A percentile compares a stretch with the other conserved stretches of the same genome.
Evolutionary conservation across 2,329 filamentous ascomycete species (phyloP).

Genomic region (Neonectria coccinea): DNA sequence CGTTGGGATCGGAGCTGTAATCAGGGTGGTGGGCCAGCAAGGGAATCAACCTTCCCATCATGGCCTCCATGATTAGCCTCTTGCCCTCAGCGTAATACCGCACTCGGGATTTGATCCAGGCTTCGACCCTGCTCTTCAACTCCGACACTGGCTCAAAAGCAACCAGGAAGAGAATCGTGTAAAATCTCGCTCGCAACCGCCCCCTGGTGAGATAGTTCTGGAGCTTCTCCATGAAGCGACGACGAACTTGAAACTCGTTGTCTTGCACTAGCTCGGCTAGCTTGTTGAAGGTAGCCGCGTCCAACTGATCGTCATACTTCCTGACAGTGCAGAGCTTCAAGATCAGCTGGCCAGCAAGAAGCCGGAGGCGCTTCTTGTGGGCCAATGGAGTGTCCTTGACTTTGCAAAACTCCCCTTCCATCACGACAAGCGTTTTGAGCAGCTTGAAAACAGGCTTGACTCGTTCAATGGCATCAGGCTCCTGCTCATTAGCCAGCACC

Average conservation of each 20-base stretch:
- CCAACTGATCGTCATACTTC: slow-evolving; percentile 80
- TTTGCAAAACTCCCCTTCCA: slow-evolving; percentile 84
- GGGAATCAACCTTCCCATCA: slow-evolving; percentile 85
- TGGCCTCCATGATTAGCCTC: slow-evolving; percentile 79
- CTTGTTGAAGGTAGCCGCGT: slow-evolving; percentile 80
- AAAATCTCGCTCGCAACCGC: slow-evolving; percentile 80
- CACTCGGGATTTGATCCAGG: slow-evolving; percentile 88
- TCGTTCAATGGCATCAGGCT: slow-evolving; percentile 66
- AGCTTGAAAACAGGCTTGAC: slow-evolving; percentile 80
- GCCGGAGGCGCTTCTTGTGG: slow-evolving; percentile 83
- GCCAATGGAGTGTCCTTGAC: slow-evolving; percentile 78
- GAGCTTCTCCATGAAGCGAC: slow-evolving; percentile 83
- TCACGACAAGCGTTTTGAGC: slow-evolving; percentile 79
- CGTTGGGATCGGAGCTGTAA: slow-evolving; percentile 74
- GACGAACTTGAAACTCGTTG: slow-evolving; percentile 76
- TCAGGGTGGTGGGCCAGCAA: slow-evolving; percentile 95
- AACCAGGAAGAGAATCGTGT: slow-evolving; percentile 88
- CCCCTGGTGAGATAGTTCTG: slow-evolving; percentile 89
- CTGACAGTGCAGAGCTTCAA: slow-evolving; percentile 86
- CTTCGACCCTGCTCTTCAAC: slow-evolving; percentile 80
- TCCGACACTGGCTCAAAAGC: slow-evolving; percentile 87
- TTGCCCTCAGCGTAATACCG: slow-evolving; percentile 70
- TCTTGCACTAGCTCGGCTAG: slow-evolving; percentile 88
- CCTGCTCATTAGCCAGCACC: slow-evolving; percentile 71
- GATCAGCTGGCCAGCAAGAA: slow-evolving; percentile 82